Evolutionary conservation across 176 grass and related monocot species (phyloP).

Genomic region (Olyra latifolia): DNA sequence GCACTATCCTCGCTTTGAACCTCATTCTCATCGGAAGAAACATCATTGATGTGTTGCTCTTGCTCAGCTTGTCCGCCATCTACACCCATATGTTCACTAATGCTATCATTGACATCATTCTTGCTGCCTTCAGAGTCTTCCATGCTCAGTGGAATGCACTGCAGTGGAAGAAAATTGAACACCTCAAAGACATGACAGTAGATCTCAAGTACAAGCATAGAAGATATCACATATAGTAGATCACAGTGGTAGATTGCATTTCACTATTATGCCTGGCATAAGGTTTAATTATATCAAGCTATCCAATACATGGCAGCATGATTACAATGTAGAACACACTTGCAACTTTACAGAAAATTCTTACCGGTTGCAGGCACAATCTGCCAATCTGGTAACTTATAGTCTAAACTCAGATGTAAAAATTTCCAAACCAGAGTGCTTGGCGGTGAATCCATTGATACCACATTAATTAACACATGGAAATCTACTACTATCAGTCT

Average conservation of each 20-base stretch:
- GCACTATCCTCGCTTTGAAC: no score
- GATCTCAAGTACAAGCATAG: slow-evolving; percentile 24
- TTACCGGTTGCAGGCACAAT: neutral
- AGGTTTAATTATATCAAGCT: slow-evolving; percentile 6
- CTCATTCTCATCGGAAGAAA: no score
- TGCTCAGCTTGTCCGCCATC: no score
- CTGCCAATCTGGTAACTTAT: neutral
- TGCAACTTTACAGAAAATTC: neutral
- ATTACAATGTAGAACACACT: neutral
- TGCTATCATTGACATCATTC: no score
- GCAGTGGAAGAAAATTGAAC: no score
- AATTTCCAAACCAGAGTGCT: neutral
- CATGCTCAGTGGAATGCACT: no score
- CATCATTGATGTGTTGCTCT: no score
- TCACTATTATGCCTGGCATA: neutral
- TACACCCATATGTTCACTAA: no score
- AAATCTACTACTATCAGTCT: neutral
- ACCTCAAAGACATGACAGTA: no score
- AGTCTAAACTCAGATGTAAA: neutral
- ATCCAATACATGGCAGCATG: neutral
- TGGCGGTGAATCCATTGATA: neutral
- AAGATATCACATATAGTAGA: neutral
- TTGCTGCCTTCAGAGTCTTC: no score
- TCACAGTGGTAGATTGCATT: neutral
- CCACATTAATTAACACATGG: neutral